Conservation (phyloP, 768 basidiomycete genomes). For the Cubamyces lactineus region DNA sequence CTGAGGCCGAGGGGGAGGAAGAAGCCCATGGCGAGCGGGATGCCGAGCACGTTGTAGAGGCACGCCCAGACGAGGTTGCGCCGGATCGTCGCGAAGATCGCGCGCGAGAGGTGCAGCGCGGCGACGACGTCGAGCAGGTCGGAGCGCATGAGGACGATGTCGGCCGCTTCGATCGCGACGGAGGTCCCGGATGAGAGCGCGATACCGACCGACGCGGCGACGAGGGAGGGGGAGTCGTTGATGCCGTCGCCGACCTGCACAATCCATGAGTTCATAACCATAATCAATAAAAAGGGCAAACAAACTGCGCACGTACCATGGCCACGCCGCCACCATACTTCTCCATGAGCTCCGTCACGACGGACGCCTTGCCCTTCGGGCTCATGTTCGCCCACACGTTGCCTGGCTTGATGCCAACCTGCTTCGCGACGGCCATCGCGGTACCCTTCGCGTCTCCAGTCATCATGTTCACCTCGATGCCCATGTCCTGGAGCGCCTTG, state of each 20-base stretch:
- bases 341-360: constrained; percentile 80
- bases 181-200: constrained; percentile 96
- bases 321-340: constrained; percentile 75
- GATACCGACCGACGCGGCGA: constrained; percentile 94
- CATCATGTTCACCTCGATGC: constrained; percentile 90
- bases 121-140: constrained; percentile 98
- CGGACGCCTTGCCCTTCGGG: constrained; percentile 91
- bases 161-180: constrained; percentile 97
- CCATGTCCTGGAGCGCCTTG: constrained; percentile 80
- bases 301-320: constrained; percentile 63
- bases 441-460: constrained; percentile 91
- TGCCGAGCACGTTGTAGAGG: constrained; percentile 89
- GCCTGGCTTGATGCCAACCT: constrained; percentile 84
- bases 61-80: constrained; percentile 97
- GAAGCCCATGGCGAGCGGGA: constrained; percentile 97
- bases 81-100: constrained; percentile 88
- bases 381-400: constrained; percentile 92
- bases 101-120: constrained; percentile 85
- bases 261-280: no score
- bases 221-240: constrained; percentile 97
- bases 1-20: constrained; percentile 91
- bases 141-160: constrained; percentile 96
- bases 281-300: neutral
- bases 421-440: constrained; percentile 84
- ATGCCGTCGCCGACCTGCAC: constrained; percentile 95